Percentiles rank a stretch among this genome's conserved stretches.
Evolutionary conservation across 2,329 filamentous ascomycete genomes (phyloP).

Genomic region (Grosmannia penicillata): DNA sequence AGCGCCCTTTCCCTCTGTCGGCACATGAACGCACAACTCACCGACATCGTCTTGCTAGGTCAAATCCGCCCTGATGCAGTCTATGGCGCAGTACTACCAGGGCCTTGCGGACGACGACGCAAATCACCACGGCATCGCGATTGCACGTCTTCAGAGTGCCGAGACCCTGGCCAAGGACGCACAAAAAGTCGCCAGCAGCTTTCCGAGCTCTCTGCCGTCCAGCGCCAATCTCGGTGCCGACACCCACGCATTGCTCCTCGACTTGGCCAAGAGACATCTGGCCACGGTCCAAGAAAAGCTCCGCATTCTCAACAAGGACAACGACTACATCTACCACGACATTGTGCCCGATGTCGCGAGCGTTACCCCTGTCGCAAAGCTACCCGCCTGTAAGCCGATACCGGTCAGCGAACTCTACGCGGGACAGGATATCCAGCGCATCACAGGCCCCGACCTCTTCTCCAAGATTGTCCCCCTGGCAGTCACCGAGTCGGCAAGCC

Average conservation of each 20-base stretch:
- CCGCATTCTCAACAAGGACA: conserved; percentile 67
- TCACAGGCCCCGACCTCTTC: conserved; percentile 94
- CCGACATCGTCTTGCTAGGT: conserved; percentile 25
- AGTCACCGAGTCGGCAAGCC: conserved; percentile 88
- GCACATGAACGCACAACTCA: neutral
- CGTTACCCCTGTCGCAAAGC: conserved; percentile 68
- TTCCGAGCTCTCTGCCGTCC: conserved; percentile 64
- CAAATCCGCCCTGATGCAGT: conserved; percentile 72
- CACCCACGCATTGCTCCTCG: conserved; percentile 56
- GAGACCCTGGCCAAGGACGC: conserved; percentile 69
- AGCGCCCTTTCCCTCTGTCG: conserved; percentile 11
- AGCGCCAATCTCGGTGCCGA: conserved; percentile 76
- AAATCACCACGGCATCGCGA: conserved; percentile 71
- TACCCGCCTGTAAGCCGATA: conserved; percentile 92
- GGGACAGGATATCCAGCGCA: conserved; percentile 90
- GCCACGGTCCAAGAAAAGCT: conserved; percentile 71
- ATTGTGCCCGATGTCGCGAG: conserved; percentile 75
- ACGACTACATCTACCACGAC: conserved; percentile 97
- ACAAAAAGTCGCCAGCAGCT: conserved; percentile 57
- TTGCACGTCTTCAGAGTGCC: conserved; percentile 69
- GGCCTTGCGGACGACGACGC: conserved; percentile 81
- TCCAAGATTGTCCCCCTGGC: conserved; percentile 91
- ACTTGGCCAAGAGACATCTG: conserved; percentile 71
- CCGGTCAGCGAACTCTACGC: conserved; percentile 94
- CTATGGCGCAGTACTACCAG: conserved; percentile 86